Conservation (phyloP, 441 rosid genomes). For the Syzygium syzygioides region DNA sequence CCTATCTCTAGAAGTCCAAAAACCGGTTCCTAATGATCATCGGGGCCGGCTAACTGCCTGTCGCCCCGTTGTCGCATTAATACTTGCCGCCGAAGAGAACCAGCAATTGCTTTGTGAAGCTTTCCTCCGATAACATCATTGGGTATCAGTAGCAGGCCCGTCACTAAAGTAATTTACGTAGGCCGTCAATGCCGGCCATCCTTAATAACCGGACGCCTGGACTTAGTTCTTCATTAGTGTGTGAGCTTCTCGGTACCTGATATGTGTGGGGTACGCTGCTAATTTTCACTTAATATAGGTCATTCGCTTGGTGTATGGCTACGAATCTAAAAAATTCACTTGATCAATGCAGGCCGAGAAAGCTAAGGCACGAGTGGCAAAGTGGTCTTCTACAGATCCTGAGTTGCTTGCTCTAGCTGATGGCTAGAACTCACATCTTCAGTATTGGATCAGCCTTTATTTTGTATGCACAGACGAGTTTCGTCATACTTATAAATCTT, state of each 20-base stretch:
- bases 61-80: background rate
- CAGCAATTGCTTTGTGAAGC: background rate
- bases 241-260: too few relatives aligned
- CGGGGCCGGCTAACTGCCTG: background rate
- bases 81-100: background rate
- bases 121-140: background rate
- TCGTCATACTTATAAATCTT: too few relatives aligned
- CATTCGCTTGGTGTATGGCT: background rate
- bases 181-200: background rate
- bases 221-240: too few relatives aligned
- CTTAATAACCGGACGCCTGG: background rate
- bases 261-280: background rate
- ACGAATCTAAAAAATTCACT: background rate
- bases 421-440: background rate
- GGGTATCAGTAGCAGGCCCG: background rate
- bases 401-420: background rate
- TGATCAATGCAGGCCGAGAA: constrained; percentile 4
- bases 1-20: background rate
- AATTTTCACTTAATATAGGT: background rate
- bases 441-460: background rate
- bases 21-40: background rate
- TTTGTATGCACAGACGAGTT: background rate
- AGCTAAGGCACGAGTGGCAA: background rate
- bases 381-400: background rate
- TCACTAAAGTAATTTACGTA: background rate